Evolutionary conservation across 2,329 filamentous ascomycete genomes (phyloP), one percentile per base, ranked within the genome.

Genomic region (Penicillium sp.): DNA sequence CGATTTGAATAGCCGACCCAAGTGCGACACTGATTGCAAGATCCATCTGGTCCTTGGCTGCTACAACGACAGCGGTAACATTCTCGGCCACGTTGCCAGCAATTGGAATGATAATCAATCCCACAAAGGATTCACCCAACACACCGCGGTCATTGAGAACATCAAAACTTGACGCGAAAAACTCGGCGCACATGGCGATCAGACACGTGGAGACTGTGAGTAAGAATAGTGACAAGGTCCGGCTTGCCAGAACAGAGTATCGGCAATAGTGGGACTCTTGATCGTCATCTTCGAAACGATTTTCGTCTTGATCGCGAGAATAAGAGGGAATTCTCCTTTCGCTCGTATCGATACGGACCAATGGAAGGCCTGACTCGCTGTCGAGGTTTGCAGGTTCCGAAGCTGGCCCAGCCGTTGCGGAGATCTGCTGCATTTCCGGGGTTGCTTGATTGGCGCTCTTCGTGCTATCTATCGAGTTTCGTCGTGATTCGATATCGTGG

Each of bases 11-110:
- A 45, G 84, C 87, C 59, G 83, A 87, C 52, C 87, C 87, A 7
- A 90, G 81, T 4, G 87, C 86, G 18, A 90, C 87, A 59, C 86
- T 87, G 50, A 90, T 89, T 1, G 87, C 87, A 31, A 90, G 75
- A 70, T 90, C 87, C 85, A 90, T 89, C 76, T 90, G 89, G 73
- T 90, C 89, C 75, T 88, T 88, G 72, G 85, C 82, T 0, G 87
- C 87, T 7, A 89, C 87, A 5, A 83, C 86, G 19, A 90, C 82
- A 3, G 87, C 86, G 3, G 87, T 90, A 11, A 89, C 85, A 69
- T 90, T 87, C 72, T 90, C 87, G 0, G 87, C 87, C 0, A 87
- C 87, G 61, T 90, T 90, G 49, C 87, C 87, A 13, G 90, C 87
- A 52, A 90, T 88, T 8, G 87, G 87, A 2, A 90, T 77, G 56